A percentile compares a stretch with the other conserved stretches of the same genome.
phyloP scores from a whole-genome alignment of 2,329 filamentous ascomycete species.

The Metarhizium rileyi region DNA sequence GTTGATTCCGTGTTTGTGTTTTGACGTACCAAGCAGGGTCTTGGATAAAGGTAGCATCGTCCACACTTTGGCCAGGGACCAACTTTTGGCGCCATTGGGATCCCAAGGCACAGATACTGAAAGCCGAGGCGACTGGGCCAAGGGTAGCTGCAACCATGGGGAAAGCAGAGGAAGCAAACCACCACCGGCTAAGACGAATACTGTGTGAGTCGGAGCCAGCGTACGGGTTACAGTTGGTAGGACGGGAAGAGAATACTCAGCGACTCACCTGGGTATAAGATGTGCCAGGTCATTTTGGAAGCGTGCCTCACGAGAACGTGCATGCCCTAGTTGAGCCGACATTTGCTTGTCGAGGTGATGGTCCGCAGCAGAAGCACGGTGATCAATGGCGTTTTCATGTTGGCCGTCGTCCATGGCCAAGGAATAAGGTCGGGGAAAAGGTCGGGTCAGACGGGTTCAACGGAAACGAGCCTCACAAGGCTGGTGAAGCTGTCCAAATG shows the following conservation, averaged over 20 bases:
- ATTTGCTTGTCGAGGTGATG: slow-evolving; percentile 11
- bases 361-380: slow-evolving; percentile 20
- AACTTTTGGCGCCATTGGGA: slow-evolving; percentile 62
- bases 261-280: slow-evolving; percentile 33
- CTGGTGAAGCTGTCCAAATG: background rate
- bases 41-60: slow-evolving; percentile 40
- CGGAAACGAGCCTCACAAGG: background rate
- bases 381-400: slow-evolving; percentile 26
- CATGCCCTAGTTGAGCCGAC: background rate
- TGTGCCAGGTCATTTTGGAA: slow-evolving; percentile 31
- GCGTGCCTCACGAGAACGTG: slow-evolving; percentile 12
- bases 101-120: slow-evolving; percentile 80
- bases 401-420: slow-evolving; percentile 32
- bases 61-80: slow-evolving; percentile 33
- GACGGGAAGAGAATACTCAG: background rate
- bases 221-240: background rate
- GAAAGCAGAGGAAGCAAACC: slow-evolving; percentile 55
- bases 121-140: slow-evolving; percentile 77
- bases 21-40: slow-evolving; percentile 62
- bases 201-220: background rate
- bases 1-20: background rate
- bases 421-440: background rate
- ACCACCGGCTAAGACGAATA: slow-evolving; percentile 43
- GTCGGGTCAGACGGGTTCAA: background rate
- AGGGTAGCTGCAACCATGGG: slow-evolving; percentile 76